Conservation (phyloP, 768 basidiomycete species). For the Pleurotus tuoliensis region DNA sequence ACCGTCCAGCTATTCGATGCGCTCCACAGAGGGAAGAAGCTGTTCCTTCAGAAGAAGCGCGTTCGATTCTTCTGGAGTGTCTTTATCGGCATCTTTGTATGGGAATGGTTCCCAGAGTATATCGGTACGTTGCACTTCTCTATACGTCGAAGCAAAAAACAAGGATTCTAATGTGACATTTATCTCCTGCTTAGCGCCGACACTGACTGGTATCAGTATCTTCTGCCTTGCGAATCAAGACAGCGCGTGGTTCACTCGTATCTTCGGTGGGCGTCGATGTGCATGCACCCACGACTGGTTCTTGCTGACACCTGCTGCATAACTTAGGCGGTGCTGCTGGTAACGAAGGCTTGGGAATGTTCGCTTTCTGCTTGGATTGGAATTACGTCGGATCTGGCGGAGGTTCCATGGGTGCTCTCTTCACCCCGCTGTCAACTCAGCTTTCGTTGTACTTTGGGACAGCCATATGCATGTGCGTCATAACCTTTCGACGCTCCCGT, state of each 20-base stretch:
- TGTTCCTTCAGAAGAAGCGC: slow-evolving; percentile 44
- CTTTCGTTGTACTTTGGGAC: slow-evolving; percentile 47
- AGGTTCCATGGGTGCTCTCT: slow-evolving; percentile 40
- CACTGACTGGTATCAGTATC: slow-evolving; percentile 58
- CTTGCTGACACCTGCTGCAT: neutral
- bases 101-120: slow-evolving; percentile 55
- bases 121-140: slow-evolving; percentile 25
- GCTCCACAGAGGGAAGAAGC: slow-evolving; percentile 40
- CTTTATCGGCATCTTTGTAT: slow-evolving; percentile 49
- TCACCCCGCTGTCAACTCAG: slow-evolving; percentile 53
- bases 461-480: slow-evolving; percentile 45
- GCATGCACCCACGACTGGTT: no score
- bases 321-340: slow-evolving; percentile 46
- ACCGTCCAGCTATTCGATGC: slow-evolving; percentile 38
- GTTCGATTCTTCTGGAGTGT: slow-evolving; percentile 55
- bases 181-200: slow-evolving; percentile 18
- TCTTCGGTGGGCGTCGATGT: slow-evolving; percentile 38
- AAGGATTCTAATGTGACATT: neutral
- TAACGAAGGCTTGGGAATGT: slow-evolving; percentile 60
- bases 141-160: no score
- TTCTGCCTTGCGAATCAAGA: slow-evolving; percentile 51
- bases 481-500: neutral
- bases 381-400: slow-evolving; percentile 49
- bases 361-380: slow-evolving; percentile 62
- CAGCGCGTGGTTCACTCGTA: slow-evolving; percentile 44